A percentile compares a stretch with the other conserved stretches of the same genome.
Conservation (phyloP, 805 yeast species). For the Saturnispora galanensis region DNA sequence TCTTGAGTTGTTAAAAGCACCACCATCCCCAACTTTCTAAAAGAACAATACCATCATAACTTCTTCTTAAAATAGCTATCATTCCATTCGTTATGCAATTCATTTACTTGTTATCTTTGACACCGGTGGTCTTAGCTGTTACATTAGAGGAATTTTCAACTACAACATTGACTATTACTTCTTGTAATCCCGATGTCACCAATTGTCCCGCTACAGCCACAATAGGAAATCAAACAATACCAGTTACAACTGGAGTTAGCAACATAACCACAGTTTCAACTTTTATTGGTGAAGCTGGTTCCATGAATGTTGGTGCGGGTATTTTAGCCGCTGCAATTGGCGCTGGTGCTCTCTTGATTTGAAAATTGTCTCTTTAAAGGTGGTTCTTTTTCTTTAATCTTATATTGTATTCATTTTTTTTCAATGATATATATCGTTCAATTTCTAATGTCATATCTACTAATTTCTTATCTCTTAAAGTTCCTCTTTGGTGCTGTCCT, state of each 20-base stretch:
- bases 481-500: slow-evolving; percentile 6
- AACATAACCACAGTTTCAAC: slow-evolving; percentile 12
- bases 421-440: background rate
- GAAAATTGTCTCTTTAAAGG: slow-evolving; percentile 8
- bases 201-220: slow-evolving; percentile 18
- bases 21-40: background rate
- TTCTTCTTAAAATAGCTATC: background rate
- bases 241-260: background rate
- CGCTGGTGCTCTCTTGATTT: slow-evolving; percentile 24
- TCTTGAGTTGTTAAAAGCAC: too few relatives aligned
- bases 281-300: slow-evolving; percentile 6
- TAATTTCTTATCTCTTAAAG: slow-evolving; percentile 1
- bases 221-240: background rate
- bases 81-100: slow-evolving; percentile 29
- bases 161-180: slow-evolving; percentile 29
- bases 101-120: slow-evolving; percentile 29
- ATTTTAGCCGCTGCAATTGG: slow-evolving; percentile 23
- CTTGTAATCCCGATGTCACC: slow-evolving; percentile 29
- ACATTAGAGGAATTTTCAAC: slow-evolving; percentile 27
- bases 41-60: too few relatives aligned
- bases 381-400: background rate
- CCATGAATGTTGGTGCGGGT: slow-evolving; percentile 19
- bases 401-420: background rate
- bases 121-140: slow-evolving; percentile 27
- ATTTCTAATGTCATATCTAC: background rate